Percentiles rank a stretch among this genome's conserved stretches.
These are phyloP conservation scores for Rhodotorula glutinis DNA, from an alignment of 1,284 basidiomycete species.

Conservation along the genomic window DNA sequence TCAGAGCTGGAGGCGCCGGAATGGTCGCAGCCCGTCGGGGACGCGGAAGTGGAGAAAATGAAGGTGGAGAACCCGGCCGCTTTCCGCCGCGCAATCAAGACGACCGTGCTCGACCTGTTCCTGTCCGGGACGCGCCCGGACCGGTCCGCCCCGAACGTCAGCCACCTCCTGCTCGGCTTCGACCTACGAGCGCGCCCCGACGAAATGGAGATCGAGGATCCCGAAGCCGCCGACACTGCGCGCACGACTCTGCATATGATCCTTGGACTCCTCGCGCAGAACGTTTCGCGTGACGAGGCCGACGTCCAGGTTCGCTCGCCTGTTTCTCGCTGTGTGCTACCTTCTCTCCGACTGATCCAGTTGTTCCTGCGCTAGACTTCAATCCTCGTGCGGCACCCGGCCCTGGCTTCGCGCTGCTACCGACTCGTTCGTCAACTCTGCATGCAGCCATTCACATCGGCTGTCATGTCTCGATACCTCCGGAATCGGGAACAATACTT, in stretches of 20 bases:
- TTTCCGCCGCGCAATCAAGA: constrained; percentile 67
- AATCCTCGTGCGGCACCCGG: constrained; percentile 66
- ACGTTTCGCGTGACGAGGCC: constrained; percentile 60
- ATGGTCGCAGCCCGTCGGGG: constrained; percentile 30
- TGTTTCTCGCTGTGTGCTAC: background rate
- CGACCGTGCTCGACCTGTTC: constrained; percentile 81
- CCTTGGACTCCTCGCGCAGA: constrained; percentile 68
- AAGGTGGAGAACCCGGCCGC: constrained; percentile 37
- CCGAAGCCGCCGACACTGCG: constrained; percentile 63
- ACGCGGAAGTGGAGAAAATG: constrained; percentile 51
- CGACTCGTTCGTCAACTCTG: constrained; percentile 81
- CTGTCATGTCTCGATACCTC: constrained; percentile 79
- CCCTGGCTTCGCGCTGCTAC: constrained; percentile 81
- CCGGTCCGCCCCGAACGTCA: constrained; percentile 73
- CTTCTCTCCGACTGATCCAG: background rate
- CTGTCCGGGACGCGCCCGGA: constrained; percentile 69
- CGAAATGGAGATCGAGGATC: constrained; percentile 51
- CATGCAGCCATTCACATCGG: constrained; percentile 76
- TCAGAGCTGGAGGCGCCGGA: constrained; percentile 46
- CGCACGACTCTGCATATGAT: constrained; percentile 76
- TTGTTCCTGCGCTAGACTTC: constrained; percentile 42
- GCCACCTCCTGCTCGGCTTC: constrained; percentile 82
- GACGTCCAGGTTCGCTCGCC: constrained; percentile 44
- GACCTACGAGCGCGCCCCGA: constrained; percentile 55
- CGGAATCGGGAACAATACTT: constrained; percentile 88